These are phyloP conservation scores for Plantago coronopus DNA, from an alignment of 305 asterid species.

Conservation along the genomic window DNA sequence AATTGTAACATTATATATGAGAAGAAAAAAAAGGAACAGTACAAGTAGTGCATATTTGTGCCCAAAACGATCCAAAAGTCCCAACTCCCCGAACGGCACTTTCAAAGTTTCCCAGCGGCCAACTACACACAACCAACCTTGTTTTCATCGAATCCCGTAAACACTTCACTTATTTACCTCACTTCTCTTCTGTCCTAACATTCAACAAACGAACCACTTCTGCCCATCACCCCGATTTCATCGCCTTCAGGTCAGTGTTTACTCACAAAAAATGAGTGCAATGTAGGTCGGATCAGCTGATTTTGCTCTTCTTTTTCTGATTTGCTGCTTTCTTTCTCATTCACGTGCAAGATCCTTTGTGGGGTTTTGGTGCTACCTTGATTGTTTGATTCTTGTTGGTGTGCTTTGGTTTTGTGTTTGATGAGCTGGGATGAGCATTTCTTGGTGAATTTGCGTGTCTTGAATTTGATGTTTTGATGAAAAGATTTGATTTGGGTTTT, in stretches of 20 bases:
- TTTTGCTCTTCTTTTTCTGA: neutral
- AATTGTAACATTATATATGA: no score
- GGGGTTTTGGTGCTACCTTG: neutral
- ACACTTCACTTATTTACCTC: conserved; percentile 4
- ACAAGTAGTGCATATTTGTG: no score
- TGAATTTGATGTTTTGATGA: no score
- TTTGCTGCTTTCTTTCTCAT: neutral
- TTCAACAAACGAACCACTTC: neutral
- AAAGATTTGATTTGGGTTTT: no score
- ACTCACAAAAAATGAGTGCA: neutral
- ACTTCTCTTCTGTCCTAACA: conserved; percentile 3
- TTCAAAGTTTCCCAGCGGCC: conserved; percentile 51
- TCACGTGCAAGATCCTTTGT: neutral
- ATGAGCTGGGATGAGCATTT: neutral
- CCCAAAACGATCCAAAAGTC: neutral
- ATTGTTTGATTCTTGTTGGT: neutral
- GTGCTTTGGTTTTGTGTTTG: neutral
- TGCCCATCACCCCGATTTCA: neutral
- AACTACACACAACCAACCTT: conserved; percentile 31
- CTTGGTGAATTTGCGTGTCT: no score
- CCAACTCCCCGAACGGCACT: conserved; percentile 38
- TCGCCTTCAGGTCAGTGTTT: neutral
- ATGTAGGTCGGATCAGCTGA: neutral
- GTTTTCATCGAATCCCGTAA: conserved; percentile 49
- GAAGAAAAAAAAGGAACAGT: no score